Conservation (phyloP, 2,329 filamentous ascomycete species). For the Exserohilum turcica region DNA sequence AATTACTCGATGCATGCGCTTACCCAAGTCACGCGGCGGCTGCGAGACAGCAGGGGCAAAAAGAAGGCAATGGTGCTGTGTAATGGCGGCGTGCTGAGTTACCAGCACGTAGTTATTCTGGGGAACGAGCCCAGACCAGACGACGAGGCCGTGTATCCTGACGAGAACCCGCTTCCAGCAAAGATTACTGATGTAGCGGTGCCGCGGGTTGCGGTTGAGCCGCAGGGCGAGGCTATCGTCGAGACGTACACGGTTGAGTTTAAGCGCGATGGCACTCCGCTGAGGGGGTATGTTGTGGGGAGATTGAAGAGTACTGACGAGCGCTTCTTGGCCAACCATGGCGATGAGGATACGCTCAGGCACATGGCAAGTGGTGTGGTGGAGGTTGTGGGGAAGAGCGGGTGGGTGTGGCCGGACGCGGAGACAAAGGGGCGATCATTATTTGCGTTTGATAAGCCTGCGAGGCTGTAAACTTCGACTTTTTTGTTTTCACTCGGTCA, state of each 20-base stretch:
- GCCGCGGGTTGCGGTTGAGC: constrained; percentile 47
- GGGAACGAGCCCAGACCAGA: constrained; percentile 54
- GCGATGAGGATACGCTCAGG: constrained; percentile 55
- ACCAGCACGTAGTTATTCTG: constrained; percentile 67
- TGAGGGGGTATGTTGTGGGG: constrained; percentile 59
- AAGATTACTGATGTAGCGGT: constrained; percentile 48
- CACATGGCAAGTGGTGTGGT: constrained; percentile 50
- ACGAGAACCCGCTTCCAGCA: constrained; percentile 53
- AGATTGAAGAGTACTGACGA: constrained; percentile 53
- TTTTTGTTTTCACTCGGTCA: too few species aligned
- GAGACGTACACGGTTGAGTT: constrained; percentile 69
- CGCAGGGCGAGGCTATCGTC: constrained; percentile 58
- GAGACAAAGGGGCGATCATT: constrained; percentile 35
- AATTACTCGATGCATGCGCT: constrained; percentile 71
- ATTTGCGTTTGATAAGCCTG: constrained; percentile 34
- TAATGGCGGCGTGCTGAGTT: constrained; percentile 69
- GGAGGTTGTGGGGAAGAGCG: constrained; percentile 58
- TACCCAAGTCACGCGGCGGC: constrained; percentile 50
- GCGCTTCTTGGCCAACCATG: constrained; percentile 64
- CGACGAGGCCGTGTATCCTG: constrained; percentile 53
- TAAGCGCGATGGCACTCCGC: constrained; percentile 56
- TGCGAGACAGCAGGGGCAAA: constrained; percentile 54
- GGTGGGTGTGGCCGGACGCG: constrained; percentile 50
- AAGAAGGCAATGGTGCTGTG: constrained; percentile 64
- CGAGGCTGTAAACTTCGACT: constrained; percentile 20